These are phyloP conservation scores for Pyrus pyrifolia DNA, from an alignment of 306 rosid species.

Conservation along the genomic window DNA sequence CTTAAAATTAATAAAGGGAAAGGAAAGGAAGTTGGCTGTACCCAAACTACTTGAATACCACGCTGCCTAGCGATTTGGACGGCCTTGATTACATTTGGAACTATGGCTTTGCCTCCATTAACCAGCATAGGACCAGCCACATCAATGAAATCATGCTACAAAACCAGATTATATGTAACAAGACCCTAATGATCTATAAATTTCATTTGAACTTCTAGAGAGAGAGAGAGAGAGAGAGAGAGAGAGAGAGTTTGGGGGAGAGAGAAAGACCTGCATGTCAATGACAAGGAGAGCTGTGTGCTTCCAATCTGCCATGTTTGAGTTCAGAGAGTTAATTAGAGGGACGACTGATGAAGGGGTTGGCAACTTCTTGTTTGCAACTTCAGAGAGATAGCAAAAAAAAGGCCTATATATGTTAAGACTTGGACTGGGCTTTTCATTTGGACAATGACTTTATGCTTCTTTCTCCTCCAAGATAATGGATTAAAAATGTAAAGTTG, in stretches of 20 bases:
- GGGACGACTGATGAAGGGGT: background rate
- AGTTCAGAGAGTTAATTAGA: background rate
- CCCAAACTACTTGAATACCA: constrained; percentile 70
- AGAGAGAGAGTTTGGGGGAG: background rate
- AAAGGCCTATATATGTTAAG: too few relatives aligned
- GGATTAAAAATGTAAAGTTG: too few relatives aligned
- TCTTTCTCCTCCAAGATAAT: too few relatives aligned
- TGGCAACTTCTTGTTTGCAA: background rate
- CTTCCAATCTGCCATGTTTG: constrained; percentile 40
- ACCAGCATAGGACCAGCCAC: constrained; percentile 39
- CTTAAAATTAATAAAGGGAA: background rate
- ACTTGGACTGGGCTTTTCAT: too few relatives aligned
- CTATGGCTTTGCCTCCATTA: constrained; percentile 59
- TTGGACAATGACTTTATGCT: too few relatives aligned
- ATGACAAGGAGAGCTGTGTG: constrained; percentile 69
- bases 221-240: background rate
- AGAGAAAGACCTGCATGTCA: constrained; percentile 65
- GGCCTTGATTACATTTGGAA: constrained; percentile 64
- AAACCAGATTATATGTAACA: too few relatives aligned
- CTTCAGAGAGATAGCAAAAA: too few relatives aligned
- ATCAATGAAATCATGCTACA: constrained; percentile 65
- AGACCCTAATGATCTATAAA: too few relatives aligned
- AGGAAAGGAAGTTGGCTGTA: constrained; percentile 5
- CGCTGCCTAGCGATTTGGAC: constrained; percentile 63
- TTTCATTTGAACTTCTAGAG: too few relatives aligned